Conservation (phyloP, 306 rosid species). For the Cajanus cajan region DNA sequence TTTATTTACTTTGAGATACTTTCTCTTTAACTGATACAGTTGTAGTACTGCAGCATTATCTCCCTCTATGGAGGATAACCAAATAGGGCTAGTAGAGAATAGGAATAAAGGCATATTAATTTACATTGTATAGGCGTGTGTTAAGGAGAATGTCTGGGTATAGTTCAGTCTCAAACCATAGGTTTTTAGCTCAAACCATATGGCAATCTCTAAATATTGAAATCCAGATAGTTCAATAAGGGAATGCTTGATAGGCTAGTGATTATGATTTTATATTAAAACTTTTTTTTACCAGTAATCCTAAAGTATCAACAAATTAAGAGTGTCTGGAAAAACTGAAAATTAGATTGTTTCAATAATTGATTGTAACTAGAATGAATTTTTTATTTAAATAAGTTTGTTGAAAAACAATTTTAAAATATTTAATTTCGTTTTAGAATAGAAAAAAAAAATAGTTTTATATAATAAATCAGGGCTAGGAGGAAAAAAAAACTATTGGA, state of each 20-base stretch:
- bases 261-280: slow-evolving; percentile 11
- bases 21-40: neutral
- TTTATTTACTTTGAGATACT: neutral
- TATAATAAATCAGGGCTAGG: too few relatives aligned
- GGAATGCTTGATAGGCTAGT: neutral
- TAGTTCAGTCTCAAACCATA: neutral
- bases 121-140: neutral
- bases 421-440: too few relatives aligned
- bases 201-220: neutral
- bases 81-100: neutral
- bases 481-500: too few relatives aligned
- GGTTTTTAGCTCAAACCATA: slow-evolving; percentile 10
- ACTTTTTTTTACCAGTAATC: slow-evolving; percentile 1
- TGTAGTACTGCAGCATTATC: neutral
- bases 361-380: too few relatives aligned
- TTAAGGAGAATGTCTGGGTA: slow-evolving; percentile 3
- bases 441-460: too few relatives aligned
- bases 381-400: too few relatives aligned
- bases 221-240: neutral
- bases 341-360: too few relatives aligned
- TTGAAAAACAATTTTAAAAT: too few relatives aligned
- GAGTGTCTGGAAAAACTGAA: too few relatives aligned
- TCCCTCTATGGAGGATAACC: neutral
- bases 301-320: neutral
- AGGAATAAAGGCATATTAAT: neutral